A percentile compares a stretch with the other conserved stretches of the same genome.
Evolutionary conservation across 768 basidiomycete species (phyloP).

Genomic region (Boletus eberwhitei): DNA sequence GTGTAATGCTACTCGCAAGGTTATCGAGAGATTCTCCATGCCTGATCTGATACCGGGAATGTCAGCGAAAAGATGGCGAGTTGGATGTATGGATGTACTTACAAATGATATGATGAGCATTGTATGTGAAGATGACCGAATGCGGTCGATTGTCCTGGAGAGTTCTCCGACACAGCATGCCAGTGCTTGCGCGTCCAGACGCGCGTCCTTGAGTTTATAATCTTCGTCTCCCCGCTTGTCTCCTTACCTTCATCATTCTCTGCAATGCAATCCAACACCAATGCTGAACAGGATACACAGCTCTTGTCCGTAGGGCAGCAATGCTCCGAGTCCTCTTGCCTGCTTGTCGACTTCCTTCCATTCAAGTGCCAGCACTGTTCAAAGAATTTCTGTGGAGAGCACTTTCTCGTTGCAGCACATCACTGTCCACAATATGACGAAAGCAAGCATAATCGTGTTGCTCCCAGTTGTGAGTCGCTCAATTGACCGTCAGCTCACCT

Average conservation of each 20-base stretch:
- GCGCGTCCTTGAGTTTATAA: conserved; percentile 29
- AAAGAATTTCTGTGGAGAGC: conserved; percentile 70
- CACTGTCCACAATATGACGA: conserved; percentile 70
- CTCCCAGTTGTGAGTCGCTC: conserved; percentile 61
- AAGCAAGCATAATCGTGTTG: conserved; percentile 66
- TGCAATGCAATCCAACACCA: conserved; percentile 10
- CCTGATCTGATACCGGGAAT: conserved; percentile 45
- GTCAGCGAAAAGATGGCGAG: not conserved
- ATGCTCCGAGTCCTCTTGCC: conserved; percentile 64
- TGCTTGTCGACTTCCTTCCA: conserved; percentile 78
- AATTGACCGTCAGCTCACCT: not conserved
- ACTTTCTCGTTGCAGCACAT: conserved; percentile 70
- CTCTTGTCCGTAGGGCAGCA: conserved; percentile 68
- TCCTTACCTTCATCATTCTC: not conserved
- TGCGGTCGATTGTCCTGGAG: not conserved
- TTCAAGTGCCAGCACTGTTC: conserved; percentile 84
- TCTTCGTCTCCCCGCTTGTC: not conserved
- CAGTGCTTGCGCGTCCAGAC: conserved; percentile 24
- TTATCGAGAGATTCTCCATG: conserved; percentile 82
- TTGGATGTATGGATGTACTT: conserved; percentile 3
- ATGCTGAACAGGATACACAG: conserved; percentile 45
- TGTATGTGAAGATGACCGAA: not conserved
- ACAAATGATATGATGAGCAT: conserved; percentile 29
- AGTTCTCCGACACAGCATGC: not conserved
- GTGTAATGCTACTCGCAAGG: conserved; percentile 41